phyloP scores from a whole-genome alignment of 257 asterid species.

The Solanum etuberosum region DNA sequence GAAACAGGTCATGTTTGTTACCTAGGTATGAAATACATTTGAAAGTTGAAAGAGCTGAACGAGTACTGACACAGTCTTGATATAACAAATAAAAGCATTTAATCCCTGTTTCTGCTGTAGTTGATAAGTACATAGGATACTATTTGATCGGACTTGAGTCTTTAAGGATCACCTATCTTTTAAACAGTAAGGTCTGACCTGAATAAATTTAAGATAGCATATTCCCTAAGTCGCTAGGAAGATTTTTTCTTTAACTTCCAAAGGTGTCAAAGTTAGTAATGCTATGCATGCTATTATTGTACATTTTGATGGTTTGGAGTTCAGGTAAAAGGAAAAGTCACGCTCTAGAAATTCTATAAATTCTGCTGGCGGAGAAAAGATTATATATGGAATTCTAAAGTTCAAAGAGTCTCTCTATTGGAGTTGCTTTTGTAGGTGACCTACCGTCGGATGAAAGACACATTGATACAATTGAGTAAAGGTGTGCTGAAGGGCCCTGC shows the following conservation, averaged over 20 bases:
- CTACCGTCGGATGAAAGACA: conserved; percentile 86
- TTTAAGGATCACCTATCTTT: not conserved
- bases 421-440: conserved; percentile 55
- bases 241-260: not conserved
- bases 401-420: not conserved
- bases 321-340: not conserved
- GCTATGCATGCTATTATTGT: not conserved
- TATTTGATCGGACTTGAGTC: not conserved
- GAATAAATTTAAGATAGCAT: not conserved
- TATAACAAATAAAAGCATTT: not conserved
- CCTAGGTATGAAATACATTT: not conserved
- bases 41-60: not conserved
- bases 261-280: not conserved
- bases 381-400: not conserved
- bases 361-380: not conserved
- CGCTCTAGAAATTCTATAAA: not conserved
- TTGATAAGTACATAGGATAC: not conserved
- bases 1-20: not conserved
- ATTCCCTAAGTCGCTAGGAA: not conserved
- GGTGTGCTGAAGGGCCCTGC: conserved; percentile 93
- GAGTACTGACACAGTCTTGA: not conserved
- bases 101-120: not conserved
- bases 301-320: not conserved
- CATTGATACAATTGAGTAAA: conserved; percentile 73
- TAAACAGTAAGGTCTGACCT: not conserved